Percentiles rank a stretch among this genome's conserved stretches.
Conservation (phyloP, 2,329 filamentous ascomycete species). For the Penicillium sp. region DNA sequence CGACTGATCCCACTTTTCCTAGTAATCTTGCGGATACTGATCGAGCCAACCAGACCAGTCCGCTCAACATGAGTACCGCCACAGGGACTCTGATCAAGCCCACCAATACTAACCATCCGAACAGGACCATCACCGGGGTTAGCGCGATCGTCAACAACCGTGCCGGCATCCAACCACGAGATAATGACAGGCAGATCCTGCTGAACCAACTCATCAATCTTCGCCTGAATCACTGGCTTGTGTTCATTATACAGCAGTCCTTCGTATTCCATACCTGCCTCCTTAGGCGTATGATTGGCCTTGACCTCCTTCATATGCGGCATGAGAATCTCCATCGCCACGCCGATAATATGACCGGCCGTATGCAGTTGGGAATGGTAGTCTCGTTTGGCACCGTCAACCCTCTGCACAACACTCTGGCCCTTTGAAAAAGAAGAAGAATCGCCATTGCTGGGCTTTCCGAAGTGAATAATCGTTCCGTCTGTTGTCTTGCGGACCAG, state of each 20-base stretch:
- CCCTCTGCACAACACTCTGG: constrained; percentile 22
- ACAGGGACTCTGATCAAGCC: constrained; percentile 32
- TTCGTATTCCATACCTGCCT: constrained; percentile 31
- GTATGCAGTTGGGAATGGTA: constrained; percentile 33
- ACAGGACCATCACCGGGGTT: constrained; percentile 20
- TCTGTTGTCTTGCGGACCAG: constrained; percentile 27
- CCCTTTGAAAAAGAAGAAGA: constrained; percentile 11
- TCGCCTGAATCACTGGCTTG: constrained; percentile 29
- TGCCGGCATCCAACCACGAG: constrained; percentile 26
- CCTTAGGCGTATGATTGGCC: constrained; percentile 30
- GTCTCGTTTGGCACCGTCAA: constrained; percentile 26
- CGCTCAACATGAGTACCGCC: constrained; percentile 31
- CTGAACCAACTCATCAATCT: constrained; percentile 27
- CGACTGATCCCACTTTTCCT: constrained; percentile 31
- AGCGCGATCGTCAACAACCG: constrained; percentile 17
- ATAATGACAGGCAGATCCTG: constrained; percentile 23
- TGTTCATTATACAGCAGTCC: constrained; percentile 32
- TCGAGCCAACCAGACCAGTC: constrained; percentile 23
- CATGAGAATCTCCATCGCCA: constrained; percentile 28
- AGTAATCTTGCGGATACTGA: constrained; percentile 30
- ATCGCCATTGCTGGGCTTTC: constrained; percentile 8
- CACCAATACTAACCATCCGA: constrained; percentile 30
- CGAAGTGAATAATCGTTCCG: constrained; percentile 29
- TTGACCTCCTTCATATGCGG: constrained; percentile 29
- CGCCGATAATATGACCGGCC: constrained; percentile 31